These are phyloP conservation scores for Fusarium albosuccineum DNA, from an alignment of 2,329 filamentous ascomycete genomes.

Conservation along the genomic window DNA sequence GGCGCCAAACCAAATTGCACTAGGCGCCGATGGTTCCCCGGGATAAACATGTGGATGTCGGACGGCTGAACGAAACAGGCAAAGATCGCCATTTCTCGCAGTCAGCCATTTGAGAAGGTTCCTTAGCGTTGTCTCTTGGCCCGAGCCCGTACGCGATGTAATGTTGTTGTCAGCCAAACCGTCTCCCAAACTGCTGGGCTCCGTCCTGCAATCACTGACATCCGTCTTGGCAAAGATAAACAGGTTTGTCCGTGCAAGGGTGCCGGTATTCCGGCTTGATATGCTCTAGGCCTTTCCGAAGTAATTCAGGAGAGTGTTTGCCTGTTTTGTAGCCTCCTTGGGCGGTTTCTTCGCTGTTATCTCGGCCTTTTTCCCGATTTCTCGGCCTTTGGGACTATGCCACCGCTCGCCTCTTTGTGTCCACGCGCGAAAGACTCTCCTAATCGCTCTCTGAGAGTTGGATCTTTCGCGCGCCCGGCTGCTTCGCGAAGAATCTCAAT, in stretches of 20 bases:
- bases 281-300: constrained; percentile 57
- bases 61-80: background rate
- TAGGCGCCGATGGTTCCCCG: no score
- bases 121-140: no score
- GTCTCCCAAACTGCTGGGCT: no score
- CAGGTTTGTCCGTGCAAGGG: no score
- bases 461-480: constrained; percentile 57
- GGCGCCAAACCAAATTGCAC: no score
- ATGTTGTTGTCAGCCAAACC: no score
- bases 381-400: constrained; percentile 70
- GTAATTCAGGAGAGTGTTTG: constrained; percentile 68
- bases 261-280: background rate
- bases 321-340: constrained; percentile 54
- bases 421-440: constrained; percentile 75
- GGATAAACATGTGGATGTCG: constrained; percentile 1
- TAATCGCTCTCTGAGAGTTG: constrained; percentile 60
- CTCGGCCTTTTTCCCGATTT: constrained; percentile 66
- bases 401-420: constrained; percentile 76
- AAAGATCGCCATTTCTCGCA: no score
- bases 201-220: no score
- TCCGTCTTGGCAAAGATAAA: no score
- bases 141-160: no score
- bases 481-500: constrained; percentile 68
- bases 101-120: no score
- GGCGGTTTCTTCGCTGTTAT: constrained; percentile 3